phyloP scores from a whole-genome alignment of 2,329 filamentous ascomycete genomes.

The Clonostachys chloroleuca region DNA sequence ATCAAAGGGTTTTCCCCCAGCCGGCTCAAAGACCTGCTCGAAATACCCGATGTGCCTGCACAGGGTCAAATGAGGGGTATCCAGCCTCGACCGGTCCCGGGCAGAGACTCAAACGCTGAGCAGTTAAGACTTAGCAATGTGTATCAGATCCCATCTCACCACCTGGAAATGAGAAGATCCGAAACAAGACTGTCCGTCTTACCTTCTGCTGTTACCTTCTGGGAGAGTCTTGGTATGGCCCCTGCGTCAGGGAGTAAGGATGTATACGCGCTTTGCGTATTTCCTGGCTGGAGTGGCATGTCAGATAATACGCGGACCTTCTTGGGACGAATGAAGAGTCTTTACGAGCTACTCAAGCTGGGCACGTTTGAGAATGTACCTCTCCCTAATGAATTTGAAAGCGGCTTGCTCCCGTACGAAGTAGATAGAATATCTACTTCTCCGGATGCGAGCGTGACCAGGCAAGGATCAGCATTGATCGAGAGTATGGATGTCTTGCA shows the following conservation, averaged over 20 bases:
- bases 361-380: conserved; percentile 56
- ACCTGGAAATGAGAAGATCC: conserved; percentile 67
- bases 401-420: conserved; percentile 46
- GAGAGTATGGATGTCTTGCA: conserved; percentile 45
- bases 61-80: conserved; percentile 46
- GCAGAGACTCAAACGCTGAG: conserved; percentile 34
- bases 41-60: conserved; percentile 52
- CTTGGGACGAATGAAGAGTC: conserved; percentile 61
- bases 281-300: conserved; percentile 62
- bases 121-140: conserved; percentile 45
- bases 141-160: conserved; percentile 63
- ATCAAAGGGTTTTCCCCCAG: conserved; percentile 16
- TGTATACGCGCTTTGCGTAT: conserved; percentile 65
- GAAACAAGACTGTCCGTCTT: conserved; percentile 69
- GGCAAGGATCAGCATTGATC: conserved; percentile 37
- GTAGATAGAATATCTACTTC: conserved; percentile 38
- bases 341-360: conserved; percentile 71
- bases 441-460: conserved; percentile 31
- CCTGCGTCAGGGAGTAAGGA: conserved; percentile 70
- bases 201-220: conserved; percentile 71
- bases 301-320: conserved; percentile 58
- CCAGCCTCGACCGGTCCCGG: conserved; percentile 40
- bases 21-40: conserved; percentile 42
- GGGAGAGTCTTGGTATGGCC: conserved; percentile 74
- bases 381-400: conserved; percentile 27